A percentile compares a stretch with the other conserved stretches of the same genome.
These are phyloP conservation scores for Mortierella alpina DNA, from an alignment of 192 early-diverging fungal genomes.

Conservation along the genomic window DNA sequence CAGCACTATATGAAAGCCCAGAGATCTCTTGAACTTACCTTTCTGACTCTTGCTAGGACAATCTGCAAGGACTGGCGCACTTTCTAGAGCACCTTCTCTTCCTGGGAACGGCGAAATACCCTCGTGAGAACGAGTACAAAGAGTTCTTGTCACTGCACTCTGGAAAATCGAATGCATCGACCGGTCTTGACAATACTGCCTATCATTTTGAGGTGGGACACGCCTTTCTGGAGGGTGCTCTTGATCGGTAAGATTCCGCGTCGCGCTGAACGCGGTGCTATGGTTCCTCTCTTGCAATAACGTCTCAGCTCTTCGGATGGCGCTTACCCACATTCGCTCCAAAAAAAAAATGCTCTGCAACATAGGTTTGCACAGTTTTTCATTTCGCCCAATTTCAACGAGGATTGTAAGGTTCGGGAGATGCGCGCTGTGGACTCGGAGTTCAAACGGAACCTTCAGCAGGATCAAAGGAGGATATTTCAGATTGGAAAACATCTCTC, in stretches of 20 bases:
- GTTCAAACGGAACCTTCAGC: slow-evolving; percentile 90
- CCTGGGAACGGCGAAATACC: slow-evolving; percentile 76
- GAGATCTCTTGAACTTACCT: not conserved
- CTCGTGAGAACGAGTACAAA: slow-evolving; percentile 71
- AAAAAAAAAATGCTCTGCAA: not conserved
- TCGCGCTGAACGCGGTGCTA: not conserved
- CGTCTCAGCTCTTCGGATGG: not conserved
- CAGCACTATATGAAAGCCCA: not conserved
- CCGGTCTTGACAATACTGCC: slow-evolving; percentile 58
- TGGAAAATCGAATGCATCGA: slow-evolving; percentile 65
- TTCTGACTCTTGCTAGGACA: slow-evolving; percentile 40
- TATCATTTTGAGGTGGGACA: slow-evolving; percentile 67
- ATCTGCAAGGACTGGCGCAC: slow-evolving; percentile 73
- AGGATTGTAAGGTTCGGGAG: slow-evolving; percentile 89
- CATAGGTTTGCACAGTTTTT: slow-evolving; percentile 86
- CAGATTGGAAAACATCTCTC: slow-evolving; percentile 84
- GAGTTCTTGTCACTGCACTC: slow-evolving; percentile 60
- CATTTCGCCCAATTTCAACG: slow-evolving; percentile 84
- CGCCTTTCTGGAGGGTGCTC: slow-evolving; percentile 59
- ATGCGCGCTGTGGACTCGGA: slow-evolving; percentile 94
- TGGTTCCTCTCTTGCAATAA: not conserved
- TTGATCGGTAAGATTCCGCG: slow-evolving; percentile 57
- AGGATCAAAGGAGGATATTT: slow-evolving; percentile 82
- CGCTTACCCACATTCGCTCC: not conserved
- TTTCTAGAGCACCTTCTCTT: slow-evolving; percentile 78